Evolutionary conservation across 257 asterid species (phyloP), one percentile per base, ranked within the genome.

Genomic region (Penstemon barbatus): DNA sequence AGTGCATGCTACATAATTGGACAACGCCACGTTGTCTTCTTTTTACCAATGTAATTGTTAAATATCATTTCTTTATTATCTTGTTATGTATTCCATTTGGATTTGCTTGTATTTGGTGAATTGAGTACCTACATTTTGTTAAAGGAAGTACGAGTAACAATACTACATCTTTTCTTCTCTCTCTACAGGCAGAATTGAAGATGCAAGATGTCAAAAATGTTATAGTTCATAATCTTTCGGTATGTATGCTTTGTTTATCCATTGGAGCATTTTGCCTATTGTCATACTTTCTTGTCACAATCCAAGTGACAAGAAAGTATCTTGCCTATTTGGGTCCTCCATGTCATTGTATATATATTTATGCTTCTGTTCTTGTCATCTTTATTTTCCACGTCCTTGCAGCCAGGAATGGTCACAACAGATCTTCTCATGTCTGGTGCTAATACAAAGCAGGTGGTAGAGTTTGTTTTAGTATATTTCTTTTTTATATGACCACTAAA

Each of bases 331-430:
- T 19, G 53, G 33, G 55, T 8, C 18, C n/a, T 2, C 25, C 40
- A 15, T n/a, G 48, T 8, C 10, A 58, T 36, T 18, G 15, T 60
- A 49, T 36, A 39, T 49, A 25, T 9, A 50, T 44, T 55, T 40
- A 45, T 39, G 58, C 7, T 58, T 19, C 45, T 51, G 41, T 48
- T 69, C 18, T 61, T 56, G 42, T 57, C 42, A 11, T 50, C 18
- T 57, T 49, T 38, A 12, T 68, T 53, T 36, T 58, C 50, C 25
- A 10, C 74, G 44, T 45, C 74, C 57, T 8, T 71, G 78, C 90
- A 92, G 98, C 98, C 98, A 54, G 98, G 98, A 69, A 92, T 92
- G 98, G 98, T 92, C 39, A 92, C 98, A 3, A 92, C 97, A 36
- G 98, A 92, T 81, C 98, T 92, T 73, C 96, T 92, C 74, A 86